Conservation (phyloP, 2,329 filamentous ascomycete genomes). For the Neonectria neomacrospora region DNA sequence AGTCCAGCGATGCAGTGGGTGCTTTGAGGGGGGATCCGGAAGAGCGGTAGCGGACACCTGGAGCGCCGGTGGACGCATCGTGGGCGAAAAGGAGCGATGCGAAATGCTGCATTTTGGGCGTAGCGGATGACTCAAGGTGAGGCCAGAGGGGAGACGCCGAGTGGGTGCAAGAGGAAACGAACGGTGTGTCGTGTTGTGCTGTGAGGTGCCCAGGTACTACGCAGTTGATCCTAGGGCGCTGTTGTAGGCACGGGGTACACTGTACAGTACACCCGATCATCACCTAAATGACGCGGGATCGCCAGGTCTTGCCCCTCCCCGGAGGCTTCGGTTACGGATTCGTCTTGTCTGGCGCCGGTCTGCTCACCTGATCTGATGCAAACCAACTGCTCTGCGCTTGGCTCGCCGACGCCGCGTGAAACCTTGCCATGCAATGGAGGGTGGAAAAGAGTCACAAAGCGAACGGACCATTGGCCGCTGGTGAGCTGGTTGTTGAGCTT, state of each 20-base stretch:
- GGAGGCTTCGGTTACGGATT: slow-evolving; percentile 42
- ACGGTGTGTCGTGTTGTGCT: slow-evolving; percentile 18
- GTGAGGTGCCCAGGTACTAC: slow-evolving; percentile 4
- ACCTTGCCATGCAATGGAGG: slow-evolving; percentile 43
- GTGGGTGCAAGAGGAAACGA: slow-evolving; percentile 10
- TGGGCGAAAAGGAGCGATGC: slow-evolving; percentile 3
- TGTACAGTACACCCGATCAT: slow-evolving; percentile 25
- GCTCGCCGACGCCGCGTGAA: slow-evolving; percentile 31
- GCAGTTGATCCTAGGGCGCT: slow-evolving; percentile 11
- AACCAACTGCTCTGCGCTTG: slow-evolving; percentile 12
- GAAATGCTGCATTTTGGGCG: neutral
- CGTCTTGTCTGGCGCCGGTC: slow-evolving; percentile 34
- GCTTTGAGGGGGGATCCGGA: slow-evolving; percentile 30
- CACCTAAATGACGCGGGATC: slow-evolving; percentile 35
- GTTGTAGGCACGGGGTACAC: slow-evolving; percentile 22
- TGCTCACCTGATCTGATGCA: slow-evolving; percentile 43
- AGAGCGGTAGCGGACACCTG: slow-evolving; percentile 15
- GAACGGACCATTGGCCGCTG: slow-evolving; percentile 23
- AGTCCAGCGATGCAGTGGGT: slow-evolving; percentile 35
- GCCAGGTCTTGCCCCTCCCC: slow-evolving; percentile 31
- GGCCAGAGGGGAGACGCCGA: neutral
- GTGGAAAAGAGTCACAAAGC: slow-evolving; percentile 24
- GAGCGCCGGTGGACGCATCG: slow-evolving; percentile 3
- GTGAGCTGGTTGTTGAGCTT: slow-evolving; percentile 20
- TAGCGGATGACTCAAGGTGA: neutral